phyloP scores from a whole-genome alignment of 2,329 filamentous ascomycete species.

The Colletotrichum paranaense region DNA sequence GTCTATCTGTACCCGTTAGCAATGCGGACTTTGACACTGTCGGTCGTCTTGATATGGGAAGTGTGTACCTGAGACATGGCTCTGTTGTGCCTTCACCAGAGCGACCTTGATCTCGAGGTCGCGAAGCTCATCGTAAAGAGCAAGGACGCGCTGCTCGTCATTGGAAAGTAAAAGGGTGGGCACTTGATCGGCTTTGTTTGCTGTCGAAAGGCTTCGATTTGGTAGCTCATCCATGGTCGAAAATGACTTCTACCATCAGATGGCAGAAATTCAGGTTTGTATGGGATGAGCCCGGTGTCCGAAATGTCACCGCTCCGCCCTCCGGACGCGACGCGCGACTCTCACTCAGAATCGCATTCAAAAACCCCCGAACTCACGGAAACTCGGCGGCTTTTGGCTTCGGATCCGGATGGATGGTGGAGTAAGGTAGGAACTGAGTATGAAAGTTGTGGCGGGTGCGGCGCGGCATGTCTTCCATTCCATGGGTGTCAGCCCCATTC shows the following conservation, averaged over 20 bases:
- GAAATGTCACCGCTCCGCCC: slow-evolving; percentile 16
- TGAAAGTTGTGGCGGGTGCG: slow-evolving; percentile 6
- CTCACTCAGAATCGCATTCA: neutral
- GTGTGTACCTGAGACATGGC: slow-evolving; percentile 48
- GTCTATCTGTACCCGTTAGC: slow-evolving; percentile 7
- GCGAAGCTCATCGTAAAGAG: slow-evolving; percentile 77
- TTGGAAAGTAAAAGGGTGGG: slow-evolving; percentile 68
- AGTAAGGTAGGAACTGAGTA: neutral
- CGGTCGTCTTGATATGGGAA: neutral
- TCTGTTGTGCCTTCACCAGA: slow-evolving; percentile 66
- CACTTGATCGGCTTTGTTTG: slow-evolving; percentile 46
- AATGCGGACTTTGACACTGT: neutral
- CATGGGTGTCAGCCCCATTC: neutral
- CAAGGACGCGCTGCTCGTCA: slow-evolving; percentile 73
- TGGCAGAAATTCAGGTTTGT: neutral
- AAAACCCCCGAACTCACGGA: neutral
- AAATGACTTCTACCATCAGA: neutral
- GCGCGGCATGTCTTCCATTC: too few species aligned
- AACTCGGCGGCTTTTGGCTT: neutral
- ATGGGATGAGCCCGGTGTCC: neutral
- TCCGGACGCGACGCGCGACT: slow-evolving; percentile 19
- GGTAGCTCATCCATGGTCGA: slow-evolving; percentile 42
- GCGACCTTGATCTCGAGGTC: slow-evolving; percentile 79
- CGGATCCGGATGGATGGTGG: slow-evolving; percentile 7
- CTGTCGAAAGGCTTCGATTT: neutral